A percentile compares a stretch with the other conserved stretches of the same genome.
These are phyloP conservation scores for Paecilomyces formosus DNA, from an alignment of 2,329 filamentous ascomycete species.

Conservation along the genomic window DNA sequence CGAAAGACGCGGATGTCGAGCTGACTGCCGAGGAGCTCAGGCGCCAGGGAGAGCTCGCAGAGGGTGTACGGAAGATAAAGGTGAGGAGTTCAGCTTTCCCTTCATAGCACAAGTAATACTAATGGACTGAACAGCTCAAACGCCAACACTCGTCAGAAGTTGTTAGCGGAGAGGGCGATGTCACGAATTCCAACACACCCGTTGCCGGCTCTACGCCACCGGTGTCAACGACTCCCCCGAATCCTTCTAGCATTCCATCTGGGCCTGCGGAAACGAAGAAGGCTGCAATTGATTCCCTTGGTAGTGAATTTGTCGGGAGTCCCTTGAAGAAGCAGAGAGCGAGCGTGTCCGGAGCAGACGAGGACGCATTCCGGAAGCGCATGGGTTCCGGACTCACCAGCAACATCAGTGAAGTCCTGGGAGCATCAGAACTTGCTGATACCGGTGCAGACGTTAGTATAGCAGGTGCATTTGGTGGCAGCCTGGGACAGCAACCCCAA, in stretches of 20 bases:
- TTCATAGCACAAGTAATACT: background rate
- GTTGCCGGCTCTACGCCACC: slow-evolving; percentile 30
- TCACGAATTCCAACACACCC: slow-evolving; percentile 34
- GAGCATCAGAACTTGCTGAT: slow-evolving; percentile 2
- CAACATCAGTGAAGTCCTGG: slow-evolving; percentile 31
- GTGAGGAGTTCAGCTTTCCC: slow-evolving; percentile 30
- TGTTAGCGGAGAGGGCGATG: slow-evolving; percentile 24
- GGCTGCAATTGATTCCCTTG: slow-evolving; percentile 15
- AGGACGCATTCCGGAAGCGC: slow-evolving; percentile 31
- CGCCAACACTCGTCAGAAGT: slow-evolving; percentile 58
- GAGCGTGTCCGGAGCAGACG: slow-evolving; percentile 37
- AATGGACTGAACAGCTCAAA: slow-evolving; percentile 47
- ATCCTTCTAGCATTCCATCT: slow-evolving; percentile 21
- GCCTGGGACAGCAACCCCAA: background rate
- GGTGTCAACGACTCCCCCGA: slow-evolving; percentile 22
- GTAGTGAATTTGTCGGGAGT: slow-evolving; percentile 35
- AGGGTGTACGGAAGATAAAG: slow-evolving; percentile 60
- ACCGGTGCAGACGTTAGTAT: slow-evolving; percentile 4
- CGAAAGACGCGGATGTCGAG: slow-evolving; percentile 38
- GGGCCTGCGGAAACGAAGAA: slow-evolving; percentile 14
- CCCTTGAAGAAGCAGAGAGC: slow-evolving; percentile 41
- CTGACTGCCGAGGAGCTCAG: slow-evolving; percentile 56
- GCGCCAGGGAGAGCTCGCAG: slow-evolving; percentile 54
- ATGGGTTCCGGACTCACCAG: slow-evolving; percentile 31
- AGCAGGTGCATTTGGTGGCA: slow-evolving; percentile 7